A percentile compares a stretch with the other conserved stretches of the same genome.
Evolutionary conservation across 305 asterid genomes (phyloP).

Genomic region (Fraxinus ornus): DNA sequence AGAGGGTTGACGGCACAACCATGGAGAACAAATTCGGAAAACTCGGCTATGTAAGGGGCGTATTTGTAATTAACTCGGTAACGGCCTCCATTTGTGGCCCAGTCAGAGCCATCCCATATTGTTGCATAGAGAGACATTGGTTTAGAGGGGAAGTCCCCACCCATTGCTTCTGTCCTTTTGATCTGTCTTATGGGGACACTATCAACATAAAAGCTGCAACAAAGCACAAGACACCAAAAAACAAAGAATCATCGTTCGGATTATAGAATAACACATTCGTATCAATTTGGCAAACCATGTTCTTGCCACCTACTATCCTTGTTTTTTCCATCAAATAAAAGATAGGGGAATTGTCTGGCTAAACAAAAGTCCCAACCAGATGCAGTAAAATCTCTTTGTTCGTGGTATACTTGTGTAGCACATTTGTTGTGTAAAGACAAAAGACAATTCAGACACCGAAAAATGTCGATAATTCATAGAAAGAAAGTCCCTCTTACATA

Average conservation of each 20-base stretch:
- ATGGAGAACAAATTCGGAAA: conserved; percentile 68
- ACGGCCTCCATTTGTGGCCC: conserved; percentile 90
- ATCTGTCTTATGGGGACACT: conserved; percentile 76
- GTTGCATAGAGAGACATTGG: conserved; percentile 84
- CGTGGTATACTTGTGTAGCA: neutral
- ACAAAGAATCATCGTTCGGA: conserved; percentile 7
- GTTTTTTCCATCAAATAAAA: conserved; percentile 16
- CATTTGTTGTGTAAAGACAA: neutral
- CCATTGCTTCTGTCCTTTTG: conserved; percentile 60
- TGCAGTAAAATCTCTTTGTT: neutral
- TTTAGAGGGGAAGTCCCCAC: conserved; percentile 85
- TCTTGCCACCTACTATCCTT: conserved; percentile 17
- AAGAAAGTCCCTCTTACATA: neutral
- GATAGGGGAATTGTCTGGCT: conserved; percentile 25
- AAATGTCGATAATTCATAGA: neutral
- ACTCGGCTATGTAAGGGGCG: conserved; percentile 62
- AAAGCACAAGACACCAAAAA: conserved; percentile 17
- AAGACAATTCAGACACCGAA: neutral
- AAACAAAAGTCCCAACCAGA: conserved; percentile 19
- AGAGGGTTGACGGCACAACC: conserved; percentile 71
- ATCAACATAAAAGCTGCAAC: conserved; percentile 77
- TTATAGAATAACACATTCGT: conserved; percentile 5
- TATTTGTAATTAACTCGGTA: conserved; percentile 68
- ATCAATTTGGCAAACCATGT: conserved; percentile 3
- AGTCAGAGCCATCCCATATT: conserved; percentile 84